Evolutionary conservation across 345 rosid genomes (phyloP).

Genomic region (Ceriops zippeliana): DNA sequence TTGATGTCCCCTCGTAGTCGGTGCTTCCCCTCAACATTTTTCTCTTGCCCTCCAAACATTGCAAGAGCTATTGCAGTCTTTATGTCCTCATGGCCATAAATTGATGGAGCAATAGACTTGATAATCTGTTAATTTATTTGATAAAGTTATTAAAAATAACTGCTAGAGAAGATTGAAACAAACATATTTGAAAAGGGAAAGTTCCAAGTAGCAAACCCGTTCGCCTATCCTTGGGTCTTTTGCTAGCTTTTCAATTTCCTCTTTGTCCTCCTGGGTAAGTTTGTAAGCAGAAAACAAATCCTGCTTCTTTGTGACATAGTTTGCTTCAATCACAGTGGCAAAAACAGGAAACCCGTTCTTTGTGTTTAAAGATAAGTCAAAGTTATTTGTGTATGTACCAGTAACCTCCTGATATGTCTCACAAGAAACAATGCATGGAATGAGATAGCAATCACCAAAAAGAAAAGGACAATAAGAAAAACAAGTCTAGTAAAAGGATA

Average conservation of each 20-base stretch:
- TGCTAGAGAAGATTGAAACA: not conserved
- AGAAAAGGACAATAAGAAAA: constrained; percentile 4
- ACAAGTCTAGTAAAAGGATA: constrained; percentile 16
- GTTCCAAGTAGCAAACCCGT: constrained; percentile 48
- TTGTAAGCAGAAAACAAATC: constrained; percentile 96
- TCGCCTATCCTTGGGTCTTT: constrained; percentile 92
- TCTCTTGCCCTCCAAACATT: constrained; percentile 99
- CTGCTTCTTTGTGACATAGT: constrained; percentile 86
- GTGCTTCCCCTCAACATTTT: constrained; percentile 89
- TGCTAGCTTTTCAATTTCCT: constrained; percentile 78
- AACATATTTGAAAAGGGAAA: not conserved
- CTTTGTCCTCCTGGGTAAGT: constrained; percentile 93
- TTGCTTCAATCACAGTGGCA: constrained; percentile 95
- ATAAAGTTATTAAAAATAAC: constrained; percentile 11
- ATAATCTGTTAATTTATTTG: constrained; percentile 52
- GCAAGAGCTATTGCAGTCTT: constrained; percentile 94
- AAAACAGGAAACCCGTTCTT: constrained; percentile 98
- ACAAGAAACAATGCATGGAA: constrained; percentile 8
- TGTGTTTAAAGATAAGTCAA: constrained; percentile 90
- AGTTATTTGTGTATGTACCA: constrained; percentile 88
- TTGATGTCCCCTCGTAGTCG: constrained; percentile 89
- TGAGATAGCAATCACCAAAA: constrained; percentile 2
- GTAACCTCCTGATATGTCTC: constrained; percentile 75
- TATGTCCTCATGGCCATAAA: constrained; percentile 97
- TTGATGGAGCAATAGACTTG: constrained; percentile 95